A percentile compares a stretch with the other conserved stretches of the same genome.
Evolutionary conservation across 148 eudicot genomes (phyloP).

Genomic region (Pouteria glomerata): DNA sequence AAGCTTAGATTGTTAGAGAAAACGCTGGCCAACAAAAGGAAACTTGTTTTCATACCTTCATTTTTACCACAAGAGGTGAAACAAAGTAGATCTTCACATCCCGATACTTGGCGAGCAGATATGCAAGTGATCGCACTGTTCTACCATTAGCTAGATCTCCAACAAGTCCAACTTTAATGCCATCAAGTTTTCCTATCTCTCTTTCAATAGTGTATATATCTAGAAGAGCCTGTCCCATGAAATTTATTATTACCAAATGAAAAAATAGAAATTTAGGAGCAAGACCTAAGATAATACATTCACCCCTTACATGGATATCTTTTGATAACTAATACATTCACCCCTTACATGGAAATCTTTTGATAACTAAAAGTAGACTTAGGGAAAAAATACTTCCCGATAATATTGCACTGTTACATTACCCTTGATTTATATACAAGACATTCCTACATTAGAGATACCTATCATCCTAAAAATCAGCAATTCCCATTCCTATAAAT

Average conservation of each 20-base stretch:
- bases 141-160: conserved; percentile 98
- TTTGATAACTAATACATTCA: too few species aligned
- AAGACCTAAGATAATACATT: not conserved
- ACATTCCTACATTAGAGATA: too few species aligned
- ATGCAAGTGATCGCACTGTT: conserved; percentile 92
- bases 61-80: conserved; percentile 82
- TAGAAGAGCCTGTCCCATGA: conserved; percentile 64
- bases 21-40: not conserved
- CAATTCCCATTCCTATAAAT: too few species aligned
- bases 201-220: conserved; percentile 89
- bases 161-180: conserved; percentile 88
- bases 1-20: not conserved
- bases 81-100: conserved; percentile 90
- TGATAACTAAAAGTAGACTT: too few species aligned
- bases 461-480: too few species aligned
- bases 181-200: conserved; percentile 88
- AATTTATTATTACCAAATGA: not conserved
- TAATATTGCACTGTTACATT: too few species aligned
- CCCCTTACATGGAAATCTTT: too few species aligned
- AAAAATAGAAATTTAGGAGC: not conserved
- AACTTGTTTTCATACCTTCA: conserved; percentile 56
- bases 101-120: conserved; percentile 75
- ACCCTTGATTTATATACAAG: too few species aligned
- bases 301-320: not conserved
- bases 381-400: too few species aligned